Evolutionary conservation across 2,329 filamentous ascomycete genomes (phyloP).

Genomic region (Verticillium longisporum): DNA sequence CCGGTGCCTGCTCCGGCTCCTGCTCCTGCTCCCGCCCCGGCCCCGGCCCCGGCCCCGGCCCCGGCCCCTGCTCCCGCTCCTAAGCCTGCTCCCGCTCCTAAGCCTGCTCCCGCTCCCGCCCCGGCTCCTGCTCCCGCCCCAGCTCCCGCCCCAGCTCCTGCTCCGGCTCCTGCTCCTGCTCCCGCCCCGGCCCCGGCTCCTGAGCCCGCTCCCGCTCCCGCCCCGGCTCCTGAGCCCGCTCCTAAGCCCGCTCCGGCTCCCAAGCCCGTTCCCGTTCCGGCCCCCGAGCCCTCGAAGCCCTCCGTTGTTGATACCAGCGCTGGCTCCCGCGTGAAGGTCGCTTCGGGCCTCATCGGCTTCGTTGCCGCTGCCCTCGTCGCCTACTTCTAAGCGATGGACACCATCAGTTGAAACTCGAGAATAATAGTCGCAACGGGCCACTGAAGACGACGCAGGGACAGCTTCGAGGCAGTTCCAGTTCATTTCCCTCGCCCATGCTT

Average conservation of each 20-base stretch:
- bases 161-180: background rate
- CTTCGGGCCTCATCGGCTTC: constrained; percentile 2
- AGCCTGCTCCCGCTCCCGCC: background rate
- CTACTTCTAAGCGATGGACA: constrained; percentile 2
- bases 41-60: background rate
- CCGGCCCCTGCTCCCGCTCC: background rate
- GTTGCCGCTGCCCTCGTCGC: constrained; percentile 1
- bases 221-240: background rate
- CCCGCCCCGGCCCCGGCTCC: background rate
- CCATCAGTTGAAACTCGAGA: no score
- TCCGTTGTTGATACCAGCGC: constrained; percentile 4
- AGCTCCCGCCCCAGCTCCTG: background rate
- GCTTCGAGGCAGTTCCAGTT: background rate
- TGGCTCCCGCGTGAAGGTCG: constrained; percentile 4
- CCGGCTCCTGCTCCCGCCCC: background rate
- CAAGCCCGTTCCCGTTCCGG: background rate
- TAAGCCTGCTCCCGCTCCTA: background rate
- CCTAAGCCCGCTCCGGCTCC: background rate
- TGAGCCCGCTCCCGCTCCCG: background rate
- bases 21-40: background rate
- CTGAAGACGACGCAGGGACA: background rate
- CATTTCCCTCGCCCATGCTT: background rate
- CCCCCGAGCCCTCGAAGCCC: constrained; percentile 1
- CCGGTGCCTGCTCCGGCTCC: background rate
- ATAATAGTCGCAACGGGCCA: background rate